Percentiles rank a stretch among this genome's conserved stretches.
Evolutionary conservation across 2,329 filamentous ascomycete species (phyloP).

Genomic region (Trichophyton rubrum): DNA sequence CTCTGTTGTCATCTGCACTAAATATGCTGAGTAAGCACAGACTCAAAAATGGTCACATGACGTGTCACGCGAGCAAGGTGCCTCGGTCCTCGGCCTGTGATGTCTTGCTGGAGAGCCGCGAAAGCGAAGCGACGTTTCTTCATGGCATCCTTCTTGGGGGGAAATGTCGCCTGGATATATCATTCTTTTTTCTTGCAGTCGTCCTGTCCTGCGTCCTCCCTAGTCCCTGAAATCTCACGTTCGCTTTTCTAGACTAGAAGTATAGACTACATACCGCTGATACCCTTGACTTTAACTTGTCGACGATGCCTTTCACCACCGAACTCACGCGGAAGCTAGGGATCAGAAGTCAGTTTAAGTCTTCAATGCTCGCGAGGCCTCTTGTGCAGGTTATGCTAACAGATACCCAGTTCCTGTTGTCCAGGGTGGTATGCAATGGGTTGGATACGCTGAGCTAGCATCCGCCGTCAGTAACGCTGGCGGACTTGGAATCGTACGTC

Average conservation of each 20-base stretch:
- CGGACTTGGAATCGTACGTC: conserved; percentile 39
- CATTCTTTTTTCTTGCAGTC: background rate
- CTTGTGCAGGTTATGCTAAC: background rate
- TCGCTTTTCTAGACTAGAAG: background rate
- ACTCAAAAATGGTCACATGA: background rate
- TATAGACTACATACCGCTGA: background rate
- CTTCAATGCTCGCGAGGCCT: background rate
- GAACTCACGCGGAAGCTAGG: conserved; percentile 50
- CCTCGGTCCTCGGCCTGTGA: conserved; percentile 9
- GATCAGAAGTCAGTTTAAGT: conserved; percentile 28
- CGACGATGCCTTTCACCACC: conserved; percentile 51
- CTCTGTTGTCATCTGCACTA: no score
- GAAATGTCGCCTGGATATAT: background rate
- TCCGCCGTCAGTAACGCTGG: conserved; percentile 43
- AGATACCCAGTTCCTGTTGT: conserved; percentile 33
- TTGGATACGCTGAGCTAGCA: conserved; percentile 42
- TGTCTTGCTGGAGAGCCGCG: background rate
- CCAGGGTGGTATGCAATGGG: conserved; percentile 46
- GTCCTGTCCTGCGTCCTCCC: background rate
- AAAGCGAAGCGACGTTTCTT: background rate
- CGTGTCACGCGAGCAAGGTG: background rate
- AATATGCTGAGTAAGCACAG: no score
- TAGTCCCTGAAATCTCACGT: background rate
- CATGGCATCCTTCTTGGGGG: background rate
- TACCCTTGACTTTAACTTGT: background rate